A percentile compares a stretch with the other conserved stretches of the same genome.
Conservation (phyloP, 345 rosid species). For the Arabis alpina region DNA sequence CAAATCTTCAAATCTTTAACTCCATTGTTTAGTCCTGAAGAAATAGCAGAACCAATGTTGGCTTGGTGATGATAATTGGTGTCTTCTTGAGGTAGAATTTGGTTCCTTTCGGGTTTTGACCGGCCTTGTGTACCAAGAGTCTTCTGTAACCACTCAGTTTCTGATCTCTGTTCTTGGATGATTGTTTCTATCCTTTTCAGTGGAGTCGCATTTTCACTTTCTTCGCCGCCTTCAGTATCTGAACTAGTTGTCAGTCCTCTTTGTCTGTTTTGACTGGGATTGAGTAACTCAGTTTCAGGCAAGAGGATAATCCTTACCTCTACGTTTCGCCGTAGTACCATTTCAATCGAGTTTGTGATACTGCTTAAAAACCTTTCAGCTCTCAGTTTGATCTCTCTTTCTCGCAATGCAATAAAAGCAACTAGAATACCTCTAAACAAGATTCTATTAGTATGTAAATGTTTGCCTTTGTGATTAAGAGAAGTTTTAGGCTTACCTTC, state of each 20-base stretch:
- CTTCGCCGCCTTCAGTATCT: conserved; percentile 28
- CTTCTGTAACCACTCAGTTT: conserved; percentile 87
- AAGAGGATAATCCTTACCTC: conserved; percentile 80
- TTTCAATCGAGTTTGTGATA: conserved; percentile 88
- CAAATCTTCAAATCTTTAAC: conserved; percentile 65
- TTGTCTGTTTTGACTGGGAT: conserved; percentile 40
- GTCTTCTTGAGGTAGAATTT: conserved; percentile 81
- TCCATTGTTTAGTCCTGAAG: conserved; percentile 59
- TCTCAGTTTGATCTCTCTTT: conserved; percentile 70
- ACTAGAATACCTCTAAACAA: conserved; percentile 68
- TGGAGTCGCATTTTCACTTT: conserved; percentile 60
- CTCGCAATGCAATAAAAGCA: conserved; percentile 76
- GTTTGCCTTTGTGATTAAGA: not conserved
- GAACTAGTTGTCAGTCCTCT: conserved; percentile 42
- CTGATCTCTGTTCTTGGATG: conserved; percentile 86
- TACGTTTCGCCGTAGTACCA: conserved; percentile 69
- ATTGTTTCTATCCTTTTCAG: conserved; percentile 90
- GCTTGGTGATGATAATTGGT: conserved; percentile 47
- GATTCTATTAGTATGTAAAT: conserved; percentile 9
- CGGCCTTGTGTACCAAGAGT: conserved; percentile 65
- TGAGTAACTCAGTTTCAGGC: conserved; percentile 54
- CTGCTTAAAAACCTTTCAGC: conserved; percentile 94
- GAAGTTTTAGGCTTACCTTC: conserved; percentile 56
- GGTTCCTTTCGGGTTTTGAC: conserved; percentile 83
- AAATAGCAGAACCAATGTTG: conserved; percentile 46